Evolutionary conservation across 2,329 filamentous ascomycete species (phyloP).

Genomic region (Diaporthe aspalathi): DNA sequence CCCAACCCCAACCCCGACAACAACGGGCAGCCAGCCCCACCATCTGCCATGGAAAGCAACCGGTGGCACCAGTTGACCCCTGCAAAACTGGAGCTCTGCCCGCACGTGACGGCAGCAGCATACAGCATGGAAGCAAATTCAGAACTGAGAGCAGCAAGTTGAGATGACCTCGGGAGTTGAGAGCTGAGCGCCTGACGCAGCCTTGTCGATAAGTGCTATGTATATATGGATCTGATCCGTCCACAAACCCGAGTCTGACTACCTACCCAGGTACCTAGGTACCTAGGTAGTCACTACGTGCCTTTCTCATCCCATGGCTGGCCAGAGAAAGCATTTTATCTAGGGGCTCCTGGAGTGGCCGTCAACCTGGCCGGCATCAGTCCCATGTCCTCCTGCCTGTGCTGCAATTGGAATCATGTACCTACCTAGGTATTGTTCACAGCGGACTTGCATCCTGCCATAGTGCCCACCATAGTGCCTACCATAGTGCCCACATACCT

Average conservation of each 20-base stretch:
- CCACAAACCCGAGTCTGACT: too few relatives aligned
- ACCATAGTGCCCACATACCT: too few relatives aligned
- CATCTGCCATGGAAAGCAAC: not conserved
- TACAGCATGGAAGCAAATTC: not conserved
- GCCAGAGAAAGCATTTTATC: too few relatives aligned
- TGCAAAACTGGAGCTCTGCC: not conserved
- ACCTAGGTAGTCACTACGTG: not conserved
- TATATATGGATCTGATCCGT: too few relatives aligned
- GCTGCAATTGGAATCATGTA: not conserved
- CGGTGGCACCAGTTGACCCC: not conserved
- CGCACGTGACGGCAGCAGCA: constrained; percentile 1
- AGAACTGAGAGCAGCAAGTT: not conserved
- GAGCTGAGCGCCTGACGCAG: constrained; percentile 10
- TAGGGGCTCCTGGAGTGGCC: not conserved
- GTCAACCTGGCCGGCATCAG: not conserved
- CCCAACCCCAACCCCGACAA: not conserved
- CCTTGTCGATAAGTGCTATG: too few relatives aligned
- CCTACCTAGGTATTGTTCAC: too few relatives aligned
- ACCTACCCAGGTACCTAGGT: too few relatives aligned
- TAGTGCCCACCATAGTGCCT: too few relatives aligned
- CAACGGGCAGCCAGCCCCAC: not conserved
- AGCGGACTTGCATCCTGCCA: too few relatives aligned
- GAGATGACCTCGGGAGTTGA: too few relatives aligned
- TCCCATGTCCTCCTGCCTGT: not conserved
- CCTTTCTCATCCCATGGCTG: not conserved